These are phyloP conservation scores for Kazachstania taianensis DNA, from an alignment of 805 yeast species.

Conservation along the genomic window DNA sequence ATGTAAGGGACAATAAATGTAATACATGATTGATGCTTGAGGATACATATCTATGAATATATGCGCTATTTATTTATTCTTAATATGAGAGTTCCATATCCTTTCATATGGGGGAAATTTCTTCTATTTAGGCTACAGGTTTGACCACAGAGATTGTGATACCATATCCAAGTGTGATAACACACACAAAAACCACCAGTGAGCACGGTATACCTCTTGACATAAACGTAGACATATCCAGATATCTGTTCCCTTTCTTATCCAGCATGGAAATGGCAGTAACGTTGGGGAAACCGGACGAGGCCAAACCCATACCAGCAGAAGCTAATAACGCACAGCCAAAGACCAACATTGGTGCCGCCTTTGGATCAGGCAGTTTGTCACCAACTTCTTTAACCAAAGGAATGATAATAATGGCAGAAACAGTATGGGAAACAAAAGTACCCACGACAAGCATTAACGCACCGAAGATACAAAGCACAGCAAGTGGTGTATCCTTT, in stretches of 20 bases:
- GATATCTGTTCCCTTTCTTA: conserved; percentile 76
- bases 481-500: conserved; percentile 54
- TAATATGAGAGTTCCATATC: no score
- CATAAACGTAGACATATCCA: conserved; percentile 72
- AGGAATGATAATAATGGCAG: conserved; percentile 88
- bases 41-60: no score
- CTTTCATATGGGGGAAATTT: no score
- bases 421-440: conserved; percentile 93
- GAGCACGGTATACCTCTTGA: conserved; percentile 88
- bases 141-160: conserved; percentile 42
- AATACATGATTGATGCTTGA: no score
- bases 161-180: conserved; percentile 76
- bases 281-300: conserved; percentile 95
- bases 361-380: conserved; percentile 58
- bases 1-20: no score
- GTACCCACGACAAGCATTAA: conserved; percentile 83
- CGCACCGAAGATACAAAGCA: conserved; percentile 72
- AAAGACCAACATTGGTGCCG: conserved; percentile 37
- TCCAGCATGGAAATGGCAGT: conserved; percentile 94
- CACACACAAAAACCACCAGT: conserved; percentile 57
- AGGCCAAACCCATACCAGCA: conserved; percentile 94
- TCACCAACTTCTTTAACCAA: conserved; percentile 82
- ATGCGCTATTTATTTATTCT: no score
- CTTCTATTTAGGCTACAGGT: conserved; percentile 5
- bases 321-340: conserved; percentile 62